Evolutionary conservation across 768 basidiomycete species (phyloP), one percentile per base, ranked within the genome.

Genomic region (Clitopilus passeckerianus): DNA sequence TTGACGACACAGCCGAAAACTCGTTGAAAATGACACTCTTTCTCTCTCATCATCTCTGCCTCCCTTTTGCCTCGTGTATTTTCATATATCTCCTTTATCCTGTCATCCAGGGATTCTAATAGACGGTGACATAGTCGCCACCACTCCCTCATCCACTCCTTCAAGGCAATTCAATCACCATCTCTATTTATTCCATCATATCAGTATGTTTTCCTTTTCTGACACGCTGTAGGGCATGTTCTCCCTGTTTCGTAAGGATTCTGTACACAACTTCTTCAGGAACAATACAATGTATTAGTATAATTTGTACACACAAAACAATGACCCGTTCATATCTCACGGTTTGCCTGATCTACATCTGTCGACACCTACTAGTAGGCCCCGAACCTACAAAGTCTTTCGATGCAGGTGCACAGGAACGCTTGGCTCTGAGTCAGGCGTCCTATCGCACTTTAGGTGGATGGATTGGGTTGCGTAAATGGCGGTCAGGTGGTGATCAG

Each of bases 81-180:
- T 23, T 50, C 22, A 10, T 50, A 16, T 50, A 4, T 16, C 22
- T 23, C 22, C n/a, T 10, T 20, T 50, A 50, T 50, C 22, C 22
- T 50, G 18, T 22, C 12, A 9, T n/a, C 46, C 5, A 12, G 46
- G 46, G 20, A n/a, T 23, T 18, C 16, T 50, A 50, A 50, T 50
- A 50, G 46, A 50, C 46, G 46, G n/a, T 66, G 4, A 63, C 68
- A 20, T 69, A 68, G 1, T 66, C 74, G 44, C 58, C 72, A 52
- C 68, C 16, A 74, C 66, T 52, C 44, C 54, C 41, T 70, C 68
- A 5, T 60, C 61, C 54, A 56, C 54, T 50, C 46, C 18, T 50
- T 50, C 16, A 50, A 50, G 27, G 37, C 37, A 50, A 9, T 50
- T 50, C 22, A 5, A 50, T 50, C 46, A 50, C 18, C 46, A 50